Base-by-base conservation (phyloP, 2,329 filamentous ascomycete species). In the Monosporascus sp. region DNA sequence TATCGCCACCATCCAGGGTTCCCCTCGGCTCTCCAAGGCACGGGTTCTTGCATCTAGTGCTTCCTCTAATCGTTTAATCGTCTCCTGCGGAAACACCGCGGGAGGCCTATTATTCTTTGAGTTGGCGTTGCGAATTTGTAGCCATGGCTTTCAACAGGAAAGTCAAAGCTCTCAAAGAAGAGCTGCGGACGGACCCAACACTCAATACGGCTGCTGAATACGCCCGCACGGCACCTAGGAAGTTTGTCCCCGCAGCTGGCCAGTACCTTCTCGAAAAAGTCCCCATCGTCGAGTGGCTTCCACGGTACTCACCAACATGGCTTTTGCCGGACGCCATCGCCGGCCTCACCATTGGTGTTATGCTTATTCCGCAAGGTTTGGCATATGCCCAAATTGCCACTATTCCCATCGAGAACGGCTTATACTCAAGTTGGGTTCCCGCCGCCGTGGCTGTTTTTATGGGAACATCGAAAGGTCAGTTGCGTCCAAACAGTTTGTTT, bases 341-440 rank as follows among this genome's bases (percentile, higher is more conserved):
- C 11, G 84, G 84, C 19, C 72, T 82, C 58, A 87, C 81, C 14
- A 70, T 86, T 26, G 82, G 81, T 8, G 72, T 84, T 27, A 78
- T 84, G 73, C 70, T 85, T 44, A 83, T 86, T 52, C 82, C 82
- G 0, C 82, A 86, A 61, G 80, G 78, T 3, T 64, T 85, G n/a
- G 80, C 82, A 0, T 85, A 85, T 59, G 82, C 83, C 2, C 81
- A 83, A 59, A 81, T 86, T 53, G 83, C 83, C 5, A 81, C 75
- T 0, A 83, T 85, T 11, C 81, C 82, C 0, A 79, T 84, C 20
- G 78, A 84, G 59, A 79, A 83, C 63, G 82, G 82, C 0, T 69
- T 85, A 8, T 81, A 82, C 69, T 81, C 81, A 0, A 78, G 76
- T 54, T 86, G 82, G 81, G 61, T 85, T 7, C 82, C 82, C 0